phyloP scores from a whole-genome alignment of 31 red algal species.

The Asparagopsis taxiformis region DNA sequence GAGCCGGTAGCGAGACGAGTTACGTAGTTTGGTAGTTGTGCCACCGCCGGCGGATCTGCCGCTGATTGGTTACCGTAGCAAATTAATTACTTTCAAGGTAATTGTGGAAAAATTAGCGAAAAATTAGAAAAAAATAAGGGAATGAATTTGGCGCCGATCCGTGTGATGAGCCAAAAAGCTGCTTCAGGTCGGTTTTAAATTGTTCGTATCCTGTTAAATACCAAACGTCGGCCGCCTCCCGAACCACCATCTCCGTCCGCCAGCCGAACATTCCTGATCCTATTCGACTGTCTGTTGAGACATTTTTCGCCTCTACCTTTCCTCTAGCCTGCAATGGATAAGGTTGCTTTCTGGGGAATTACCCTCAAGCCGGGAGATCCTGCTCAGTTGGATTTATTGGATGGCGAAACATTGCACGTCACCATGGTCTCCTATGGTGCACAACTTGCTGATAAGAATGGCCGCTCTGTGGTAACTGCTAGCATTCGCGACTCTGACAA shows the following conservation, averaged over 20 bases:
- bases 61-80: conserved; percentile 7
- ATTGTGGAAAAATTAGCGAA: no score
- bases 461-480: conserved; percentile 21
- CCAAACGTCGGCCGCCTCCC: no score
- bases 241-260: no score
- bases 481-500: conserved; percentile 4
- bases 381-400: conserved; percentile 64
- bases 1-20: no score
- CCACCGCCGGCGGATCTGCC: conserved; percentile 27
- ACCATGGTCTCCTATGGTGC: conserved; percentile 60
- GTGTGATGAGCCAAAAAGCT: no score
- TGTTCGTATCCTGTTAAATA: no score
- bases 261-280: no score
- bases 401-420: conserved; percentile 72
- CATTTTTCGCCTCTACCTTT: background rate
- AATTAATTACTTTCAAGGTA: background rate
- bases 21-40: no score
- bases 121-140: no score
- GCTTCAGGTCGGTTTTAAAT: no score
- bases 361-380: conserved; percentile 68
- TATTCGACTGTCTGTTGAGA: no score
- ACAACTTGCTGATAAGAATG: conserved; percentile 30
- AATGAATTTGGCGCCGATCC: no score
- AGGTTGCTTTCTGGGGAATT: conserved; percentile 73
- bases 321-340: conserved; percentile 29